Base-by-base conservation (phyloP, 176 grass and related monocot genomes). In the Calamus simplicifolius region DNA sequence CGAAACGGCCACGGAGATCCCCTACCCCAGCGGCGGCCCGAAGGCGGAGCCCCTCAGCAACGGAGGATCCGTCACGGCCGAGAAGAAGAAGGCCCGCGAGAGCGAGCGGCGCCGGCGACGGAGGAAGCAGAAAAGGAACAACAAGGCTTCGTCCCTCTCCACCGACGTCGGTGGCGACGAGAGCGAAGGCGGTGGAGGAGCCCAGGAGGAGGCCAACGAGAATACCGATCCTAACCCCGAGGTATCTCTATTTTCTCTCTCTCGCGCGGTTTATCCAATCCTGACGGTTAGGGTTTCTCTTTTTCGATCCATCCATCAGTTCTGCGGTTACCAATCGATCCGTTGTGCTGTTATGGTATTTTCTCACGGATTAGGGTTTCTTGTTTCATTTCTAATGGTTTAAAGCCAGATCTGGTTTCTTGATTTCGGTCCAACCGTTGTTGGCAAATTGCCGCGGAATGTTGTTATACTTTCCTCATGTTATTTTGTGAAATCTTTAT, bases 61-160 rank as follows among this genome's bases (percentile, higher is more conserved):
- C 26, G 18, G 15, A 7, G 19, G 48, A 14, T 28, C 61, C 5
- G 61, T 16, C 2, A 25, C 53, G 13, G 50, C 61, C 31, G 58
- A 57, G 49, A 73, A 69, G 70, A 49, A 72, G 69, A 83, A 83
- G 50, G 55, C 69, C 38, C 69, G 80, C 28, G 80, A 83, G 63
- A 59, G 57, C 52, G 80, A 83, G 62, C 80, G 80, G 8, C 76
- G 67, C 2, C 82, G 71, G 21, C 82, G 67, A 1, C 67, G 71
- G 66, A 66, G 76, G 19, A 79, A 75, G 54, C 52, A 31, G 54
- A 63, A 72, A 72, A 85, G 76, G 76, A 76, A 75, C 35, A 43
- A 10, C 50, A 85, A 75, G 72, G 54, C 72, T 64, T 27, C 25
- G 61, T 27, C 73, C 16, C 7, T 29, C 14, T 13, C 51, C 10